Evolutionary conservation across 2,329 filamentous ascomycete species (phyloP).

Genomic region (Coniochaeta sp.): DNA sequence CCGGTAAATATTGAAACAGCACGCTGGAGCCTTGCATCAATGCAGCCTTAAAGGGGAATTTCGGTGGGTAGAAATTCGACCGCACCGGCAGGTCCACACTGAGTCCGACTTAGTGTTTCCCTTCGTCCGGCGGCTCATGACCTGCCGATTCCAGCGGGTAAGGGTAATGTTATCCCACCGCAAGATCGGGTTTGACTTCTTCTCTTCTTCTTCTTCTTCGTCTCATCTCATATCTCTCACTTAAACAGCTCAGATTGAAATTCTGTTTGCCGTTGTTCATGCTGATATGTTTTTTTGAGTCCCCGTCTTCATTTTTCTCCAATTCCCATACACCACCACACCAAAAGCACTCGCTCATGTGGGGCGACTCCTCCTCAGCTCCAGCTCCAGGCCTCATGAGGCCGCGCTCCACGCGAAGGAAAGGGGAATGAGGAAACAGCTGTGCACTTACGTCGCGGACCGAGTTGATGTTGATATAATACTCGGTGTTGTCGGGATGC

Average conservation of each 20-base stretch:
- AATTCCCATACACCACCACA: background rate
- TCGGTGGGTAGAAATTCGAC: background rate
- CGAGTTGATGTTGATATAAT: conserved; percentile 99
- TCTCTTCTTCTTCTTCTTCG: background rate
- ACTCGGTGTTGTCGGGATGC: conserved; percentile 91
- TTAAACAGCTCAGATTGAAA: background rate
- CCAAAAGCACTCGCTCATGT: conserved; percentile 2
- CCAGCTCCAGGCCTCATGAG: background rate
- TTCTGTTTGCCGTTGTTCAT: background rate
- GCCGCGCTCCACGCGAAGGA: too few species aligned
- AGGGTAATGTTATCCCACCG: background rate
- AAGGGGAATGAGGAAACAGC: conserved; percentile 13
- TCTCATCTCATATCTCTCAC: background rate
- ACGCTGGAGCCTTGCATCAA: background rate
- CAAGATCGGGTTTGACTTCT: too few species aligned
- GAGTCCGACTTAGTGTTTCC: conserved; percentile 1
- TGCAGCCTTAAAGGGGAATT: too few species aligned
- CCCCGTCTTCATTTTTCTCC: background rate
- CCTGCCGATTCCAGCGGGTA: background rate
- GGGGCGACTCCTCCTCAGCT: background rate
- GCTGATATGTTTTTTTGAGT: background rate
- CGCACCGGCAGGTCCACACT: background rate
- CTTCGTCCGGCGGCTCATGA: conserved; percentile 2
- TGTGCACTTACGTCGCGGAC: conserved; percentile 93
- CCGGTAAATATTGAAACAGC: background rate